Percentiles rank a stretch among this genome's conserved stretches.
phyloP scores from a whole-genome alignment of 225 moss, liverwort and hornwort genomes.

The Bryoerythrophyllum caledonicum region DNA sequence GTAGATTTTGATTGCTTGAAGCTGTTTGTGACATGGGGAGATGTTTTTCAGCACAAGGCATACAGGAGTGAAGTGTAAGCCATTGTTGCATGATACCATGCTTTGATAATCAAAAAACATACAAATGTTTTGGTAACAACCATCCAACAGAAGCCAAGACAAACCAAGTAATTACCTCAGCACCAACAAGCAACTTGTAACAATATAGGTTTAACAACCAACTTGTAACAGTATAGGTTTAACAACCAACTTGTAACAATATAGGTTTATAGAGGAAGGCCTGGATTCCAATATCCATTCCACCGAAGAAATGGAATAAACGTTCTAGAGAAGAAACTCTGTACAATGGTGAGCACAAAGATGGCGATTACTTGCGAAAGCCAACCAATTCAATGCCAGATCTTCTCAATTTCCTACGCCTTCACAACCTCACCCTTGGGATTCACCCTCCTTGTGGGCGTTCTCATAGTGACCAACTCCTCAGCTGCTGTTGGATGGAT shows the following conservation, averaged over 20 bases:
- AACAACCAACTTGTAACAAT: background rate
- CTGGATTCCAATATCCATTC: conserved; percentile 14
- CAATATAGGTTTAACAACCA: background rate
- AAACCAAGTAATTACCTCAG: background rate
- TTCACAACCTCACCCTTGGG: conserved; percentile 40
- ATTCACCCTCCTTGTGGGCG: conserved; percentile 52
- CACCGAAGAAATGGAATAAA: background rate
- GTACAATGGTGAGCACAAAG: conserved; percentile 12
- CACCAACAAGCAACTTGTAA: background rate
- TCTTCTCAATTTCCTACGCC: conserved; percentile 22
- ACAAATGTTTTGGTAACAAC: no score
- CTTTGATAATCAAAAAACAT: no score
- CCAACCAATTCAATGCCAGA: conserved; percentile 8
- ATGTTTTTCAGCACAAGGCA: no score
- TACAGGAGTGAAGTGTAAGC: no score
- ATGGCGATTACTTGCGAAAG: background rate
- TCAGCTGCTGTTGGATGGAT: conserved; percentile 96
- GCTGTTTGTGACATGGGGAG: no score
- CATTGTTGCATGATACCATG: no score
- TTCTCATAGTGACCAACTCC: conserved; percentile 93
- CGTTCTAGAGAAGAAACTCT: conserved; percentile 2
- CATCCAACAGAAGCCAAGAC: background rate
- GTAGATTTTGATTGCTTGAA: no score
- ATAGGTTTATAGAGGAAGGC: background rate
- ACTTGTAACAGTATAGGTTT: no score